These are phyloP conservation scores for Physcomitrellopsis africana DNA, from an alignment of 225 moss, liverwort and hornwort genomes.

Conservation along the genomic window DNA sequence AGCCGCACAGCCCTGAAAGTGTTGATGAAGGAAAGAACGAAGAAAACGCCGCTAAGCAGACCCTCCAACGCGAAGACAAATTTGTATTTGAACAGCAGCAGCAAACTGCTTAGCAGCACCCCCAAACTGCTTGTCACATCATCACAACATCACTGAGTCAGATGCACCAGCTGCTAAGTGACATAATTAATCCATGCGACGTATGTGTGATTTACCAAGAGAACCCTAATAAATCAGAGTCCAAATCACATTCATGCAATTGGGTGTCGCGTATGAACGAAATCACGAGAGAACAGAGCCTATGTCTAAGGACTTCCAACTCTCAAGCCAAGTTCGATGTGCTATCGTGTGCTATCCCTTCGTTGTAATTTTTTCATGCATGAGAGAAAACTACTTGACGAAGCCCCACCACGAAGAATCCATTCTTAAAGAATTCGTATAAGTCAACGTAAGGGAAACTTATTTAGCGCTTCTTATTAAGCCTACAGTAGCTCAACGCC, in stretches of 20 bases:
- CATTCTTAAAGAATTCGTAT: neutral
- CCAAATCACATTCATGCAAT: too few relatives aligned
- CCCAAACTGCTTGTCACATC: conserved; percentile 59
- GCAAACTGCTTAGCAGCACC: conserved; percentile 69
- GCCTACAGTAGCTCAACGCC: neutral
- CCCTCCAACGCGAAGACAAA: conserved; percentile 61
- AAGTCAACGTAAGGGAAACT: neutral
- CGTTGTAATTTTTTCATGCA: neutral
- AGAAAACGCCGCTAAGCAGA: conserved; percentile 72
- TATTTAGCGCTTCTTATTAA: neutral
- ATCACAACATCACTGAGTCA: conserved; percentile 27
- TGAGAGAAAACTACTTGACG: neutral
- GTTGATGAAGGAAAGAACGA: conserved; percentile 66
- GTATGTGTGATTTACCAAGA: too few relatives aligned
- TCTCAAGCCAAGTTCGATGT: conserved; percentile 5
- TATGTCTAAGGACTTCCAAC: neutral
- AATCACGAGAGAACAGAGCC: too few relatives aligned
- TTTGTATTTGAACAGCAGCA: conserved; percentile 51
- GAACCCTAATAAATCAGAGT: too few relatives aligned
- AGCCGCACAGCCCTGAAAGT: conserved; percentile 64
- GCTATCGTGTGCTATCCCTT: neutral
- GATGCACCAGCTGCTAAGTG: neutral
- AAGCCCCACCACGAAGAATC: neutral
- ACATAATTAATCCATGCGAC: neutral
- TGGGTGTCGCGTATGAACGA: too few relatives aligned